Evolutionary conservation across 1,284 basidiomycete genomes (phyloP).

Genomic region (Rhodotorula sp.): DNA sequence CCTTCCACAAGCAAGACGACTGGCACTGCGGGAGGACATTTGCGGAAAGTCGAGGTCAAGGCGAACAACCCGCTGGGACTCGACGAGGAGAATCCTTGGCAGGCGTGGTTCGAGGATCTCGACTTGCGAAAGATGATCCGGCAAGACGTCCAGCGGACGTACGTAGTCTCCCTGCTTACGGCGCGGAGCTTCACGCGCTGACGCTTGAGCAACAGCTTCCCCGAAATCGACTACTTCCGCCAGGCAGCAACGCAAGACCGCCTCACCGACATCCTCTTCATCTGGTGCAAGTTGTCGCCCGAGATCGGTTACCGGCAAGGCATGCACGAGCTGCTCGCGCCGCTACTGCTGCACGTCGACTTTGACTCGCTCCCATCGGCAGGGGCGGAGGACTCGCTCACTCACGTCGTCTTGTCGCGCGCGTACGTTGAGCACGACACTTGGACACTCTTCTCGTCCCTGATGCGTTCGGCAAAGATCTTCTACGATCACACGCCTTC

Average conservation of each 20-base stretch:
- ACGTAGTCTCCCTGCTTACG: conserved; percentile 44
- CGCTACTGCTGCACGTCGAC: conserved; percentile 74
- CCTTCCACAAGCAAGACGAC: not conserved
- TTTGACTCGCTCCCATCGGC: conserved; percentile 63
- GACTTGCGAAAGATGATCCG: conserved; percentile 80
- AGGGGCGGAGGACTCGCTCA: conserved; percentile 48
- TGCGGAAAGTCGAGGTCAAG: conserved; percentile 52
- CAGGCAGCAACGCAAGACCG: conserved; percentile 68
- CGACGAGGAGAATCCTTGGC: conserved; percentile 89
- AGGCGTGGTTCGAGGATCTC: conserved; percentile 79
- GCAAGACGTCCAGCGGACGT: conserved; percentile 91
- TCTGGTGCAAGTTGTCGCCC: conserved; percentile 70
- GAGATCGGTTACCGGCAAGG: conserved; percentile 87
- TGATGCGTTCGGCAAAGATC: conserved; percentile 71
- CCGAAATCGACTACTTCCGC: conserved; percentile 84
- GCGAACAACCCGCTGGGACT: conserved; percentile 81
- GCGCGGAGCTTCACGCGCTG: not conserved
- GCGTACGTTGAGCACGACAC: conserved; percentile 76
- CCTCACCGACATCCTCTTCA: conserved; percentile 77
- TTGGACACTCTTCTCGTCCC: conserved; percentile 69
- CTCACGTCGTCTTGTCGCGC: conserved; percentile 57
- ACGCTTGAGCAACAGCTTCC: conserved; percentile 60
- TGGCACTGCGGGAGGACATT: not conserved
- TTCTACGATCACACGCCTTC: conserved; percentile 85
- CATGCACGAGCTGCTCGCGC: conserved; percentile 91